Conservation (phyloP, 2,329 filamentous ascomycete genomes). For the Curvularia eragrostidis region DNA sequence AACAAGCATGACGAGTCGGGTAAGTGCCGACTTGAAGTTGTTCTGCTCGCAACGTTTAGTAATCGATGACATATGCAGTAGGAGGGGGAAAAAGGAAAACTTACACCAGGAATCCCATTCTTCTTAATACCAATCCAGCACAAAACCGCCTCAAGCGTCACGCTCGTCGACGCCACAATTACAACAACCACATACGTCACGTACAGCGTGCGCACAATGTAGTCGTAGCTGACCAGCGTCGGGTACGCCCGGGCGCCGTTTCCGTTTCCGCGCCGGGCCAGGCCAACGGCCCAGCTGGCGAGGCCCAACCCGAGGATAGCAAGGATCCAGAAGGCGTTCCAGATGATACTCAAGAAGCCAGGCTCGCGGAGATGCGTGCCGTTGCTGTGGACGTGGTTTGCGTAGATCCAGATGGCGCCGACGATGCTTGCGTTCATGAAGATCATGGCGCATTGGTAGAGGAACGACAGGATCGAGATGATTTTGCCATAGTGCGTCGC, state of each 20-base stretch:
- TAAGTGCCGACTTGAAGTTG: conserved; percentile 16
- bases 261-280: conserved; percentile 11
- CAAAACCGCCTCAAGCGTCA: conserved; percentile 19
- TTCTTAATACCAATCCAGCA: conserved; percentile 24
- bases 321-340: conserved; percentile 24
- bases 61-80: no score
- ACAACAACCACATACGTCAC: conserved; percentile 19
- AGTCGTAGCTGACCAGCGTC: neutral
- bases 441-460: conserved; percentile 27
- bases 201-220: conserved; percentile 17
- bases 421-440: conserved; percentile 32
- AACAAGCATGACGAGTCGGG: conserved; percentile 22
- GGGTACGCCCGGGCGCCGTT: conserved; percentile 18
- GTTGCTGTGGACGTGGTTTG: conserved; percentile 29
- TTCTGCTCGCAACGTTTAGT: neutral
- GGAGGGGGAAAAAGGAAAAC: neutral
- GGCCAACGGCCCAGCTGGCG: conserved; percentile 24
- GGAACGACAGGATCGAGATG: conserved; percentile 27
- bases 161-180: conserved; percentile 20
- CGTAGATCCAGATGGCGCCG: conserved; percentile 28
- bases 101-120: conserved; percentile 22
- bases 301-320: conserved; percentile 24
- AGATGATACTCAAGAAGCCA: conserved; percentile 20
- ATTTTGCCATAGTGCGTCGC: conserved; percentile 15
- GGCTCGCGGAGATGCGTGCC: conserved; percentile 22